phyloP scores from a whole-genome alignment of 2,329 filamentous ascomycete genomes.

The Myriosclerotinia scirpicola region DNA sequence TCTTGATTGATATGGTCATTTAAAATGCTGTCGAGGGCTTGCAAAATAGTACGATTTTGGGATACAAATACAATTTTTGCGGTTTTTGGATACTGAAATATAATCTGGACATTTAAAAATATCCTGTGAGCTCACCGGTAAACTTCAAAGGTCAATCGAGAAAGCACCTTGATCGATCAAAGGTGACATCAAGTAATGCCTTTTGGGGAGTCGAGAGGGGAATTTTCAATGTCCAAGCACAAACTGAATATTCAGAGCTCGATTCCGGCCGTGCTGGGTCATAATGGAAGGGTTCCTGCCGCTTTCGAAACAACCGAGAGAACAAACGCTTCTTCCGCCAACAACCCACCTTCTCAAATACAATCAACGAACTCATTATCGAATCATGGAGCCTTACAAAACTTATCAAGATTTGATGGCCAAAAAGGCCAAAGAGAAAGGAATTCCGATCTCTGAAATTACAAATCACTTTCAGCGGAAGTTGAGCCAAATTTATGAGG shows the following conservation, averaged over 20 bases:
- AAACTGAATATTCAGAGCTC: no score
- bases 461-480: slow-evolving; percentile 4
- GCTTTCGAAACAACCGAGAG: background rate
- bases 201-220: no score
- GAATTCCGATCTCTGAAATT: slow-evolving; percentile 10
- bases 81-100: no score
- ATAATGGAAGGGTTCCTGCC: slow-evolving; percentile 5
- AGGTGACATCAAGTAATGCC: no score
- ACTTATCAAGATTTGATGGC: slow-evolving; percentile 17
- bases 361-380: background rate
- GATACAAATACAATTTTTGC: background rate
- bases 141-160: no score
- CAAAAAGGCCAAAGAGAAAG: slow-evolving; percentile 22
- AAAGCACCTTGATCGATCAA: no score
- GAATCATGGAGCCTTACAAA: background rate
- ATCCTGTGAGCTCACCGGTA: no score
- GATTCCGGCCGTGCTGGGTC: no score
- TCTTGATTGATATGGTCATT: background rate
- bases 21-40: background rate
- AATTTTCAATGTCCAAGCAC: background rate
- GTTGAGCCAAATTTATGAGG: slow-evolving; percentile 4
- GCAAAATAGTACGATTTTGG: background rate
- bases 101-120: no score
- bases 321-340: background rate
- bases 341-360: background rate